Evolutionary conservation across 2,329 filamentous ascomycete species (phyloP).

Genomic region (Aplosporella prunicola): DNA sequence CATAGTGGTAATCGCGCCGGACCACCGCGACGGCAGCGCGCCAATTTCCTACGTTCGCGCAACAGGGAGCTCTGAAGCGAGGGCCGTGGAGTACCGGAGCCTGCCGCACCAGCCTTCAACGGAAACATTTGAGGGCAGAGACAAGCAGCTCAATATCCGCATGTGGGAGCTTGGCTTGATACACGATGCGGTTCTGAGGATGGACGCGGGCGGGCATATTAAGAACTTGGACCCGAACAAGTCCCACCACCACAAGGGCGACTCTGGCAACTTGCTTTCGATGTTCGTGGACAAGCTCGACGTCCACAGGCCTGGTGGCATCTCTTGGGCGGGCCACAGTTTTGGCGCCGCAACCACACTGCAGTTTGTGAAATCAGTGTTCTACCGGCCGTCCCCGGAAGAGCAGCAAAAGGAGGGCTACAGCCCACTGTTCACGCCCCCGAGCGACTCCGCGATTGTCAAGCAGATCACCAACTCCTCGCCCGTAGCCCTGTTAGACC

Average conservation of each 20-base stretch:
- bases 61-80: slow-evolving; percentile 35
- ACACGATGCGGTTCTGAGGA: slow-evolving; percentile 56
- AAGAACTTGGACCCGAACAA: slow-evolving; percentile 38
- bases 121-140: slow-evolving; percentile 57
- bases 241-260: slow-evolving; percentile 24
- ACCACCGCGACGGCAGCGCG: slow-evolving; percentile 74
- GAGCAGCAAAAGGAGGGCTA: slow-evolving; percentile 32
- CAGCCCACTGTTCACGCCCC: slow-evolving; percentile 53
- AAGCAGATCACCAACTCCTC: slow-evolving; percentile 59
- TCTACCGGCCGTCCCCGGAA: slow-evolving; percentile 49
- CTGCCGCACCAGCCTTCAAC: slow-evolving; percentile 53
- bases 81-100: slow-evolving; percentile 35
- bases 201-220: slow-evolving; percentile 48
- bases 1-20: slow-evolving; percentile 68
- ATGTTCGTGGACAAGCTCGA: slow-evolving; percentile 55
- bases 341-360: slow-evolving; percentile 68
- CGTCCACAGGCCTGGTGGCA: slow-evolving; percentile 59
- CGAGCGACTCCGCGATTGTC: slow-evolving; percentile 45
- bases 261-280: slow-evolving; percentile 39
- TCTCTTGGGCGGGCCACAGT: slow-evolving; percentile 70
- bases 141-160: slow-evolving; percentile 64
- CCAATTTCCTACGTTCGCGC: slow-evolving; percentile 64
- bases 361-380: slow-evolving; percentile 72
- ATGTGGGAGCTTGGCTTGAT: slow-evolving; percentile 69
- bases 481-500: slow-evolving; percentile 62